Evolutionary conservation across 176 grass and related monocot species (phyloP).

Genomic region (Phoenix roebelenii): DNA sequence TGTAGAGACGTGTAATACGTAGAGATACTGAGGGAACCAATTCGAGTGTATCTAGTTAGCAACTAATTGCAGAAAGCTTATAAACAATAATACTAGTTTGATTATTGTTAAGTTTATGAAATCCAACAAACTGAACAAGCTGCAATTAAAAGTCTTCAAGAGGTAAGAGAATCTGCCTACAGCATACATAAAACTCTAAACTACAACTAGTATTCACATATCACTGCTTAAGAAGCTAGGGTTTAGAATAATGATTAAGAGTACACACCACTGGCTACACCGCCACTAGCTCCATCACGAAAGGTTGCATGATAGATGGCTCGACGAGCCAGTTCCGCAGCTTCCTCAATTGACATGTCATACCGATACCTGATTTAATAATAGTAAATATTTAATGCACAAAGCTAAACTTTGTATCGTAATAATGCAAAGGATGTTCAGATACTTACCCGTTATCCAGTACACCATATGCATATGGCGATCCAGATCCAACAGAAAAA

Average conservation of each 20-base stretch:
- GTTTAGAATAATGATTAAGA: conserved; percentile 7
- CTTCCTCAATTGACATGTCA: conserved; percentile 76
- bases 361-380: conserved; percentile 53
- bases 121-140: too few relatives aligned
- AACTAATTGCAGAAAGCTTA: too few relatives aligned
- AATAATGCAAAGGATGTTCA: conserved; percentile 1
- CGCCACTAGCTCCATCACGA: conserved; percentile 92
- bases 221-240: too few relatives aligned
- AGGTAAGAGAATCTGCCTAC: too few relatives aligned
- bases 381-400: conserved; percentile 11
- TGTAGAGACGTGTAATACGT: too few relatives aligned
- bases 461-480: conserved; percentile 85
- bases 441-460: conserved; percentile 62
- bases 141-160: too few relatives aligned
- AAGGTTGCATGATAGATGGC: conserved; percentile 89
- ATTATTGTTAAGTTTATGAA: too few relatives aligned
- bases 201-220: too few relatives aligned
- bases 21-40: too few relatives aligned
- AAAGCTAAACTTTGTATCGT: background rate
- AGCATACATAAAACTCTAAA: too few relatives aligned
- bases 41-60: too few relatives aligned
- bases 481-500: conserved; percentile 95
- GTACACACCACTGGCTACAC: conserved; percentile 72
- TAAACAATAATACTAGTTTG: too few relatives aligned
- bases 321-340: conserved; percentile 59